Conservation (phyloP, 2,329 filamentous ascomycete species). For the Verticillium isaacii region DNA sequence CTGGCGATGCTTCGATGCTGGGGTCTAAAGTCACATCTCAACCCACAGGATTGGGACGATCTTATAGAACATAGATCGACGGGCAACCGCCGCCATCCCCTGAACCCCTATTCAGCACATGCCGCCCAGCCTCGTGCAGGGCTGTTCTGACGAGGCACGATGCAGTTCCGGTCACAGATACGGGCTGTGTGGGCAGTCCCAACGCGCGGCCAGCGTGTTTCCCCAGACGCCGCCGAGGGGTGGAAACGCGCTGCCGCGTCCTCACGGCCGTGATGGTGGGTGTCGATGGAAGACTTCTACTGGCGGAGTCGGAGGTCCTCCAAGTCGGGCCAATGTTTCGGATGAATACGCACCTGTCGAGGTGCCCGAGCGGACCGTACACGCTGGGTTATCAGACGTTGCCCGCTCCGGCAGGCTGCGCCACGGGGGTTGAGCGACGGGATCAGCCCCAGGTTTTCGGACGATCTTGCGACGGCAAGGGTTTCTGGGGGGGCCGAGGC, state of each 20-base stretch:
- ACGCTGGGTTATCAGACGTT: not conserved
- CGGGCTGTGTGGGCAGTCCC: not conserved
- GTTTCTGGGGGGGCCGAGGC: not conserved
- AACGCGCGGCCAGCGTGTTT: too few species aligned
- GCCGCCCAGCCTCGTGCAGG: not conserved
- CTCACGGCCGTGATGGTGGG: not conserved
- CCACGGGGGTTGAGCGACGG: not conserved
- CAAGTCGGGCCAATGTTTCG: constrained; percentile 17
- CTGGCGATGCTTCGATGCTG: too few species aligned
- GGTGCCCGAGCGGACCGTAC: not conserved
- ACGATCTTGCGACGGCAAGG: not conserved
- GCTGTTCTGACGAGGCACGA: constrained; percentile 1
- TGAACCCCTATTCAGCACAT: not conserved
- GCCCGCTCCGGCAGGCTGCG: not conserved
- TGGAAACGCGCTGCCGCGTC: too few species aligned
- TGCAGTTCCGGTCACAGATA: constrained; percentile 3
- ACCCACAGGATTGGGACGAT: not conserved
- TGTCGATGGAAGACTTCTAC: not conserved
- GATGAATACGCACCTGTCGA: constrained; percentile 7
- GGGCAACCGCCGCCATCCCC: not conserved
- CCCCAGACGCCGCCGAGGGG: too few species aligned
- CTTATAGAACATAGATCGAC: not conserved
- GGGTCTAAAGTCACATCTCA: not conserved
- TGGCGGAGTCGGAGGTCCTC: not conserved
- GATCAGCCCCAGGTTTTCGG: not conserved